A percentile compares a stretch with the other conserved stretches of the same genome.
Conservation (phyloP, 2,329 filamentous ascomycete species). For the Fusarium nanum region DNA sequence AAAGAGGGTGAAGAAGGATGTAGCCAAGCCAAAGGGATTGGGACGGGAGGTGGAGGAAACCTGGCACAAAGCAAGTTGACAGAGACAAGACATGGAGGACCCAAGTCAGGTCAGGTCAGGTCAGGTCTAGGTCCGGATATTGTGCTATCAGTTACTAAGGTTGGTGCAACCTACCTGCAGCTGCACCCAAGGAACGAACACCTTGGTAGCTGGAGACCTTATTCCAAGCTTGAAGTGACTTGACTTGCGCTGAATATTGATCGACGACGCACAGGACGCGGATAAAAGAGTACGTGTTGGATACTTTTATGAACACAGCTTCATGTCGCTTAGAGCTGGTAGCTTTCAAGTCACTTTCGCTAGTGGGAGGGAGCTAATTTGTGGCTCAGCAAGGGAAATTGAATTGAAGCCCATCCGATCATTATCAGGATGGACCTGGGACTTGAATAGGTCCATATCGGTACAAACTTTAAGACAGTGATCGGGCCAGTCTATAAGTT, state of each 20-base stretch:
- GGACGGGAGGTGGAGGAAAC: slow-evolving; percentile 36
- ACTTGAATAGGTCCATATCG: not conserved
- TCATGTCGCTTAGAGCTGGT: not conserved
- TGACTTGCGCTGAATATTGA: slow-evolving; percentile 11
- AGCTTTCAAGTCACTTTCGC: slow-evolving; percentile 16
- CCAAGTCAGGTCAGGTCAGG: slow-evolving; percentile 11
- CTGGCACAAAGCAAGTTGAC: slow-evolving; percentile 33
- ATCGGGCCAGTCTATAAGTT: not conserved
- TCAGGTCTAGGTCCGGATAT: not conserved
- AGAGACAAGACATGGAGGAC: slow-evolving; percentile 13
- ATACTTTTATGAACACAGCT: not conserved
- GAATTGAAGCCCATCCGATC: slow-evolving; percentile 32
- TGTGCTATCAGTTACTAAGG: not conserved
- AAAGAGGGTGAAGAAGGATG: slow-evolving; percentile 24
- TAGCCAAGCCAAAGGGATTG: slow-evolving; percentile 23
- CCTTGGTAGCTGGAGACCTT: slow-evolving; percentile 6
- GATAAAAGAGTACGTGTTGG: slow-evolving; percentile 11
- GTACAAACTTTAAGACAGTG: not conserved
- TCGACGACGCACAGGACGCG: slow-evolving; percentile 25
- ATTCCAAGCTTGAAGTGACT: slow-evolving; percentile 26
- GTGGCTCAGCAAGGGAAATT: slow-evolving; percentile 41
- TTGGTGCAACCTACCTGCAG: slow-evolving; percentile 29
- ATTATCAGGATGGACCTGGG: slow-evolving; percentile 5
- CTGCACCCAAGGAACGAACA: slow-evolving; percentile 3
- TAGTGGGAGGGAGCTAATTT: slow-evolving; percentile 34